A percentile compares a stretch with the other conserved stretches of the same genome.
Conservation (phyloP, 495 filamentous ascomycete species). For the Tetracladium marchalianum region DNA sequence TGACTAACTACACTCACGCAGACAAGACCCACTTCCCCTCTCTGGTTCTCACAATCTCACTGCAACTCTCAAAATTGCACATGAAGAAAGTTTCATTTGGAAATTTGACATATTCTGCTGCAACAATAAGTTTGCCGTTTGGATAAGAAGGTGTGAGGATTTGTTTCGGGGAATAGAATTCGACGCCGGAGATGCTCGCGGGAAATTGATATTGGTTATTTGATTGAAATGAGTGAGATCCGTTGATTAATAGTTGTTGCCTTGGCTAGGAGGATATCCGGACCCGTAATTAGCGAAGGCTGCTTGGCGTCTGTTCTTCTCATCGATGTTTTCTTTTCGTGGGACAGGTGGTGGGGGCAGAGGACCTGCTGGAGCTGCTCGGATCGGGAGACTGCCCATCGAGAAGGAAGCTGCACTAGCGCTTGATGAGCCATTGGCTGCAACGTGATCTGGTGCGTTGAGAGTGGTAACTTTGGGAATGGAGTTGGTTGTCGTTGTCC, state of each 20-base stretch:
- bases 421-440: constrained; percentile 16
- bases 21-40: too few species aligned
- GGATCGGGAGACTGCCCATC: constrained; percentile 36
- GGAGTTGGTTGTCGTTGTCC: constrained; percentile 34
- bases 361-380: constrained; percentile 33
- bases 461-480: constrained; percentile 24
- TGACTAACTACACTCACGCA: too few species aligned
- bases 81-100: too few species aligned
- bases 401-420: constrained; percentile 18
- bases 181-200: too few species aligned
- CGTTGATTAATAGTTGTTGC: background rate
- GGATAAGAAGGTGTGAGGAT: too few species aligned
- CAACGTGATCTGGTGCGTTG: constrained; percentile 11
- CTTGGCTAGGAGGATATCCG: constrained; percentile 8
- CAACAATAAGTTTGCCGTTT: too few species aligned
- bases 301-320: constrained; percentile 27
- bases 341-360: constrained; percentile 33
- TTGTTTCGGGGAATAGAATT: too few species aligned
- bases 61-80: too few species aligned
- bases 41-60: too few species aligned
- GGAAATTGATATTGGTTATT: too few species aligned
- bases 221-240: background rate
- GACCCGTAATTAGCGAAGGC: constrained; percentile 25
- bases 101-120: too few species aligned
- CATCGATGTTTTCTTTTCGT: constrained; percentile 31